Percentiles rank a stretch among this genome's conserved stretches.
Evolutionary conservation across 148 eudicot species (phyloP).

Genomic region (Rhododendron kiyosumense): DNA sequence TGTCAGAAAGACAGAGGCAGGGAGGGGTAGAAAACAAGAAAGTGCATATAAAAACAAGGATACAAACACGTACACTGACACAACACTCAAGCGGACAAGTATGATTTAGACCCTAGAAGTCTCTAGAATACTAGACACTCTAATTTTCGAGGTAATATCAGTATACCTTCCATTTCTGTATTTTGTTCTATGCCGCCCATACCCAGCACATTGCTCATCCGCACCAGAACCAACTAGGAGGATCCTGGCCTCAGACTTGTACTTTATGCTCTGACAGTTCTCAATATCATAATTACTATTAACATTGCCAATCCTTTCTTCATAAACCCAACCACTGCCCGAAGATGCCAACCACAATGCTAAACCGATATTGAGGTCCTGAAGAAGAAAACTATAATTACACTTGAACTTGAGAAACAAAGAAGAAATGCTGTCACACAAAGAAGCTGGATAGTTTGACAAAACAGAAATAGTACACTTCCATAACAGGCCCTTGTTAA

Average conservation of each 20-base stretch:
- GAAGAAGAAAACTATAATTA: conserved; percentile 14
- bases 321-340: conserved; percentile 78
- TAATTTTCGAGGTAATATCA: background rate
- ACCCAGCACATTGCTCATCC: conserved; percentile 98
- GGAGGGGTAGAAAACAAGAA: background rate
- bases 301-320: conserved; percentile 21
- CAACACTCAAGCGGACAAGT: background rate
- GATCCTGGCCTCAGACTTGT: conserved; percentile 78
- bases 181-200: conserved; percentile 89
- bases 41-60: background rate
- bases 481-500: background rate
- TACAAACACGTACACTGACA: background rate
- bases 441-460: background rate
- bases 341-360: conserved; percentile 97
- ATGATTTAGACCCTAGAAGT: background rate
- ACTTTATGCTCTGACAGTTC: conserved; percentile 29
- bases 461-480: background rate
- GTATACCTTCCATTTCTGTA: conserved; percentile 68
- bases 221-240: conserved; percentile 95
- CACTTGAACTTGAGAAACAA: background rate
- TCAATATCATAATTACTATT: conserved; percentile 17
- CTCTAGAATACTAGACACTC: background rate
- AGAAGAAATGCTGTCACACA: background rate
- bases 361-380: conserved; percentile 93
- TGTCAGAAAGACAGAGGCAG: background rate